phyloP scores from a whole-genome alignment of 352 stramenopile genomes.

The Phytophthora vignae region DNA sequence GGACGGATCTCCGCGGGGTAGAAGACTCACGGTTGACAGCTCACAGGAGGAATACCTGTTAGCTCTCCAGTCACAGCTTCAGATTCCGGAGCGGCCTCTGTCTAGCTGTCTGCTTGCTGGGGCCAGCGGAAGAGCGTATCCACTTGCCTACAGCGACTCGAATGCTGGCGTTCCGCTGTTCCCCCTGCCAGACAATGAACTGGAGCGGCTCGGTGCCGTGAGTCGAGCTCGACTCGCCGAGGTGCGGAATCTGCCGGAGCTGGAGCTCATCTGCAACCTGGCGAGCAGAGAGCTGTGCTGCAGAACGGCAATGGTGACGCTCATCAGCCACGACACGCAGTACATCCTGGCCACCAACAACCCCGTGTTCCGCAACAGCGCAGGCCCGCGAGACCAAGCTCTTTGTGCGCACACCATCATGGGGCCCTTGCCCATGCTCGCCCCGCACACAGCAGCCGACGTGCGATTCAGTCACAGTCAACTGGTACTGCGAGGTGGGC shows the following conservation, averaged over 20 bases:
- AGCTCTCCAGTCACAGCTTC: constrained; percentile 28
- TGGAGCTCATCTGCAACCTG: constrained; percentile 60
- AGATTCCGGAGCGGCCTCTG: constrained; percentile 29
- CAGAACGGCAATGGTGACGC: constrained; percentile 50
- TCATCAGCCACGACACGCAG: constrained; percentile 49
- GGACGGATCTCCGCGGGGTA: background rate
- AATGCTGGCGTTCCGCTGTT: constrained; percentile 30
- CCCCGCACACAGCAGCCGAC: constrained; percentile 57
- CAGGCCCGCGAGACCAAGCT: constrained; percentile 51
- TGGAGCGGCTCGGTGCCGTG: constrained; percentile 42
- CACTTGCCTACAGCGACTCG: constrained; percentile 37
- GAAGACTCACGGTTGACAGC: constrained; percentile 26
- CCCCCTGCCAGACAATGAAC: constrained; percentile 51
- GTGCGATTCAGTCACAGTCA: constrained; percentile 56
- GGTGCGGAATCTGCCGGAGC: constrained; percentile 51
- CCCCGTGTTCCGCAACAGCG: constrained; percentile 31
- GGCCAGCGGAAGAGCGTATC: constrained; percentile 44
- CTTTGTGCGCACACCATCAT: constrained; percentile 68
- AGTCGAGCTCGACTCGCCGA: constrained; percentile 28
- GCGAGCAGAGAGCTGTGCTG: constrained; percentile 51
- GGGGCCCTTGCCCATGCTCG: constrained; percentile 53
- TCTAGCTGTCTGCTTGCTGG: constrained; percentile 39
- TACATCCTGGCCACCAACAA: constrained; percentile 53
- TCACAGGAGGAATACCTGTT: constrained; percentile 33
- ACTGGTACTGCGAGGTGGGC: constrained; percentile 35